phyloP scores from a whole-genome alignment of 805 yeast species.

The Naumovozyma dairenensis region DNA sequence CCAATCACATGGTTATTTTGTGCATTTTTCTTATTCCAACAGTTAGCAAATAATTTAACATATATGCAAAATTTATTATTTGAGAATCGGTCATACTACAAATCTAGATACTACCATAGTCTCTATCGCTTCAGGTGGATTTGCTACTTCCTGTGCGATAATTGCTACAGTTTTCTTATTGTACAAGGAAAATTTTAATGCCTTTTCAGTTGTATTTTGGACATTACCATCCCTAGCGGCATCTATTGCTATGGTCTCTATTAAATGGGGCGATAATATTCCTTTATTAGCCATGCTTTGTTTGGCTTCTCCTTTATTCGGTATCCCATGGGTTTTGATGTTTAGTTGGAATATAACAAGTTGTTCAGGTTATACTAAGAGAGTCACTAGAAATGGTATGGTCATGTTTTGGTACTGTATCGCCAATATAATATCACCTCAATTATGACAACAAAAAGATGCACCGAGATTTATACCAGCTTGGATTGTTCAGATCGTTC shows the following conservation, averaged over 20 bases:
- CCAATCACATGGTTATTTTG: constrained; percentile 38
- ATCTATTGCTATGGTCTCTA: constrained; percentile 36
- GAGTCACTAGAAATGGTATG: constrained; percentile 36
- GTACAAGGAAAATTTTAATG: constrained; percentile 31
- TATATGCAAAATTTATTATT: constrained; percentile 44
- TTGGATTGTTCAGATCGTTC: constrained; percentile 47
- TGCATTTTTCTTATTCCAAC: constrained; percentile 34
- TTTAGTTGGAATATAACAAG: constrained; percentile 30
- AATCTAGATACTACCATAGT: constrained; percentile 42
- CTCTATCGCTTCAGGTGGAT: constrained; percentile 45
- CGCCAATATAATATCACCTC: constrained; percentile 47
- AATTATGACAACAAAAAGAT: constrained; percentile 40
- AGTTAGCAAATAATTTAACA: constrained; percentile 43
- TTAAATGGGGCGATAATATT: constrained; percentile 36
- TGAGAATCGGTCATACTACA: constrained; percentile 35
- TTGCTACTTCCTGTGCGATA: constrained; percentile 33
- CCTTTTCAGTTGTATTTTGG: constrained; percentile 32
- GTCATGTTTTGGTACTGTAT: constrained; percentile 38
- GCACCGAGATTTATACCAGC: constrained; percentile 39
- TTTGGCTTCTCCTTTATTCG: constrained; percentile 38
- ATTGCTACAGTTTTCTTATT: constrained; percentile 30
- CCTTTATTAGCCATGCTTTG: constrained; percentile 40
- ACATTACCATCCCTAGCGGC: constrained; percentile 37
- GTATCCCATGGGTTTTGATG: constrained; percentile 33
- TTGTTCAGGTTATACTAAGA: constrained; percentile 43